Percentiles rank a stretch among this genome's conserved stretches.
Conservation (phyloP, 495 filamentous ascomycete genomes). For the Xanthoparmelia taractica region DNA sequence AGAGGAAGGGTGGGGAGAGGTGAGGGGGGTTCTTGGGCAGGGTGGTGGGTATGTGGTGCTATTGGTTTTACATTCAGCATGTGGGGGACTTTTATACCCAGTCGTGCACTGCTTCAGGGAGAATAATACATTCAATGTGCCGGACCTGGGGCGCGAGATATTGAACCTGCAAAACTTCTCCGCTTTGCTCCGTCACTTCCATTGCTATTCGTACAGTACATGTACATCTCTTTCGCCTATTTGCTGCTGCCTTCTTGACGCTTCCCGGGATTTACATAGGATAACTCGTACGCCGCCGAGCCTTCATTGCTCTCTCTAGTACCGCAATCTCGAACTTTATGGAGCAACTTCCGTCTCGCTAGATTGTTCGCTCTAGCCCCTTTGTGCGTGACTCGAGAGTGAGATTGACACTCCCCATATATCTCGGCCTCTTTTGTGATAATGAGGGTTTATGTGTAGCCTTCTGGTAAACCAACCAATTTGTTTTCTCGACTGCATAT, state of each 20-base stretch:
- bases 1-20: conserved; percentile 22
- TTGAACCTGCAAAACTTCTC: background rate
- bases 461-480: background rate
- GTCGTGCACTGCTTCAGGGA: background rate
- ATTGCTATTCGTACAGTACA: background rate
- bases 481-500: background rate
- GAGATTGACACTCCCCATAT: background rate
- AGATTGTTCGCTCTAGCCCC: background rate
- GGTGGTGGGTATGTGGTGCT: background rate
- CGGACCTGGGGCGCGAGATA: background rate
- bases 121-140: background rate
- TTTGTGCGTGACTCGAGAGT: background rate
- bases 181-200: background rate
- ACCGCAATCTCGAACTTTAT: background rate
- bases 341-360: background rate
- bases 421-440: background rate
- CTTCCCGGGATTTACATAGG: background rate
- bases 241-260: background rate
- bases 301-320: background rate
- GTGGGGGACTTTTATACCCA: background rate
- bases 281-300: background rate
- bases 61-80: background rate
- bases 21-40: background rate
- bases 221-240: background rate
- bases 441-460: background rate